Evolutionary conservation across 805 yeast genomes (phyloP).

Genomic region (Pichia exigua): DNA sequence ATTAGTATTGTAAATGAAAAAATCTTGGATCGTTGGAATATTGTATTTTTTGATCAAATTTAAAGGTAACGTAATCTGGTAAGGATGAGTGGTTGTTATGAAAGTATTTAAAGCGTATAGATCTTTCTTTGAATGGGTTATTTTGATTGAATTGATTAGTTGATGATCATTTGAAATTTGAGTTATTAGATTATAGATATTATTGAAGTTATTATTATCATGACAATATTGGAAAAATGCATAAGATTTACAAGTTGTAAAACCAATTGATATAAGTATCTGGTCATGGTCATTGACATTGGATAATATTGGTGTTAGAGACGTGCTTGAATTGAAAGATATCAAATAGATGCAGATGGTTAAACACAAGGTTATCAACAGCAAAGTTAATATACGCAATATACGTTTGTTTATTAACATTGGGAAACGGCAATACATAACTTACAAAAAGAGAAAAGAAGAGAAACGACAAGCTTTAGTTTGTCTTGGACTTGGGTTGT

Average conservation of each 20-base stretch:
- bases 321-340: neutral
- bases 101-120: neutral
- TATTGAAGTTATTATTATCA: neutral
- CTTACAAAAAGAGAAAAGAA: neutral
- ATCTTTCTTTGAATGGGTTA: neutral
- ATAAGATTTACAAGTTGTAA: constrained; percentile 1
- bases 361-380: too few species aligned
- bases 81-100: constrained; percentile 1
- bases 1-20: constrained; percentile 1
- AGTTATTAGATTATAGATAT: neutral
- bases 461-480: neutral
- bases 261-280: neutral
- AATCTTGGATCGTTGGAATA: neutral
- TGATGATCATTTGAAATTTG: neutral
- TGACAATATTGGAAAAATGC: constrained; percentile 2
- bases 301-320: neutral
- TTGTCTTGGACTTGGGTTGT: too few species aligned
- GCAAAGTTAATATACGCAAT: neutral
- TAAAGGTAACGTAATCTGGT: constrained; percentile 2
- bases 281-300: neutral
- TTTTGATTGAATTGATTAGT: neutral
- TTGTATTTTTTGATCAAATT: neutral
- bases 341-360: neutral
- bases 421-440: neutral
- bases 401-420: neutral